These are phyloP conservation scores for Metschnikowia orientalis DNA, from an alignment of 805 yeast genomes.

Conservation along the genomic window DNA sequence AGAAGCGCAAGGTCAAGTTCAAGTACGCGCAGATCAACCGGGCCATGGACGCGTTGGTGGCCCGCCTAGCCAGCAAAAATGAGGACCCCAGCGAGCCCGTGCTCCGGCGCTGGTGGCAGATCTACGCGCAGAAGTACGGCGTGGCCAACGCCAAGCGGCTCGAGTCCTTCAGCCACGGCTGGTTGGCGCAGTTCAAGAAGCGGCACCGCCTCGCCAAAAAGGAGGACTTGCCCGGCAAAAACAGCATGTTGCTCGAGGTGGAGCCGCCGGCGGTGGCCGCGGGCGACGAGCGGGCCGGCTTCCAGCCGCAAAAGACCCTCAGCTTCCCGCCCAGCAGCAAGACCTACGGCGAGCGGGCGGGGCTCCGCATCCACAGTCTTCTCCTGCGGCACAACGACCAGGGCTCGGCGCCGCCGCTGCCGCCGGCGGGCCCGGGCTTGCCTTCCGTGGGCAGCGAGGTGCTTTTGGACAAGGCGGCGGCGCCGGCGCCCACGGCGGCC, in stretches of 20 bases:
- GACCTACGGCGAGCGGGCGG: no score
- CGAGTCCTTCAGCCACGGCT: constrained; percentile 55
- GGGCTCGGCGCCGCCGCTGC: not conserved
- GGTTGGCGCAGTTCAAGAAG: constrained; percentile 59
- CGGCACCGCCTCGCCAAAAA: constrained; percentile 43
- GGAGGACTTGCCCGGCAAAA: no score
- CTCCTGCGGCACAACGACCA: no score
- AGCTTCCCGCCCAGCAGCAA: constrained; percentile 2
- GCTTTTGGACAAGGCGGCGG: constrained; percentile 3
- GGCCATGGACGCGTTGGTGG: constrained; percentile 55
- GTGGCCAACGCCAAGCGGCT: constrained; percentile 58
- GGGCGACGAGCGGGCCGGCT: constrained; percentile 26
- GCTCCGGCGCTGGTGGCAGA: constrained; percentile 52
- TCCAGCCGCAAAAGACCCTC: constrained; percentile 7
- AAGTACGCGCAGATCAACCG: constrained; percentile 56
- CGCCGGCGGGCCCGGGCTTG: not conserved
- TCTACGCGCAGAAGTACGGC: constrained; percentile 51
- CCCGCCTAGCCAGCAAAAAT: constrained; percentile 37
- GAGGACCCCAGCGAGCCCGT: constrained; percentile 53
- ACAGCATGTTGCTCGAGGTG: not conserved
- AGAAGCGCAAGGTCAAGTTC: constrained; percentile 41
- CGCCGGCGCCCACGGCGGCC: constrained; percentile 5
- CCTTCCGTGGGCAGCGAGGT: constrained; percentile 6
- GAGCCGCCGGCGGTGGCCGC: constrained; percentile 2
- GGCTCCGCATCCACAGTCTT: no score